Evolutionary conservation across 2,329 filamentous ascomycete genomes (phyloP).

Genomic region (Venturia pyrina): DNA sequence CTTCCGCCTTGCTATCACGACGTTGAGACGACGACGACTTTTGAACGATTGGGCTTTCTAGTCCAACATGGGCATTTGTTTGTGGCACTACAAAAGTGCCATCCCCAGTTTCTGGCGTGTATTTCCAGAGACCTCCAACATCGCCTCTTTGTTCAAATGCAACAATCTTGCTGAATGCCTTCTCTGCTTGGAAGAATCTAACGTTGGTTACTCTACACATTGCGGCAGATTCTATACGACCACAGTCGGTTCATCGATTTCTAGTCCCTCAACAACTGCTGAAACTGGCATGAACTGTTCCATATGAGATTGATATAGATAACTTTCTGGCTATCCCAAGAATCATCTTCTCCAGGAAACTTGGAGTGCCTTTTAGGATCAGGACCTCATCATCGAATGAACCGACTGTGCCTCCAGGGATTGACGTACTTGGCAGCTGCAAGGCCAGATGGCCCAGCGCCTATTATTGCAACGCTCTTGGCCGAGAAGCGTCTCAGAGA

Average conservation of each 20-base stretch:
- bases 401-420: not conserved
- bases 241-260: constrained; percentile 2
- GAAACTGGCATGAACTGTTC: not conserved
- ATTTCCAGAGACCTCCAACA: constrained; percentile 81
- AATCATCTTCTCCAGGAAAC: not conserved
- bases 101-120: constrained; percentile 45
- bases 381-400: not conserved
- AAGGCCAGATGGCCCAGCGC: constrained; percentile 71
- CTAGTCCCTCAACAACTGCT: not conserved
- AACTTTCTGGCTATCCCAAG: not conserved
- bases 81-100: constrained; percentile 51
- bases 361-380: not conserved
- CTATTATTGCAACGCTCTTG: constrained; percentile 63
- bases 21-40: not conserved
- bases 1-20: constrained; percentile 21
- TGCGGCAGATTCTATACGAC: not conserved
- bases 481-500: constrained; percentile 36
- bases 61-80: constrained; percentile 48
- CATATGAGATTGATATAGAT: not conserved
- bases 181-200: constrained; percentile 64
- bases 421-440: constrained; percentile 55
- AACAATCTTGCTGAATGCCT: constrained; percentile 57
- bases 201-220: not conserved
- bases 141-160: constrained; percentile 73
- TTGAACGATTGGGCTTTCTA: constrained; percentile 52